Evolutionary conservation across 208 protist species (phyloP).

Genomic region (Acanthamoeba sp.): DNA sequence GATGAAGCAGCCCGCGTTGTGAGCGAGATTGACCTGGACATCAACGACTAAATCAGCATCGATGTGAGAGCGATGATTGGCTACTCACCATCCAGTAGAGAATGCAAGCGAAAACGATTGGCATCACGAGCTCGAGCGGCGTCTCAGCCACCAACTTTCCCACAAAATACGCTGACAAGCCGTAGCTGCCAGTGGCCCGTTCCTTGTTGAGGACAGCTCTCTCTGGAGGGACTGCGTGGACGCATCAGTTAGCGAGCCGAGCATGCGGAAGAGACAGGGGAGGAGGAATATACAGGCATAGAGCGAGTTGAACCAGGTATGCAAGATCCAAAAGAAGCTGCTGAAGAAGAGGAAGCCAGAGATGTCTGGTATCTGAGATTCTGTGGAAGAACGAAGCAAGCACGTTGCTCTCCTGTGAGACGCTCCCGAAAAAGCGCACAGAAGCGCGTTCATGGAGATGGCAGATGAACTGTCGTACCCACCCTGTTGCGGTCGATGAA

Average conservation of each 20-base stretch:
- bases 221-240: slow-evolving; percentile 21
- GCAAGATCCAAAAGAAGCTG: slow-evolving; percentile 60
- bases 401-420: too few relatives aligned
- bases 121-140: slow-evolving; percentile 62
- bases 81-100: slow-evolving; percentile 72
- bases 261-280: neutral
- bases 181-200: neutral
- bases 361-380: too few relatives aligned
- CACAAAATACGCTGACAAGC: slow-evolving; percentile 58
- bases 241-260: neutral
- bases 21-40: neutral
- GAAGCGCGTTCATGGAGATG: too few relatives aligned
- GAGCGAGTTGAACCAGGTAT: slow-evolving; percentile 56
- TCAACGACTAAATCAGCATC: neutral
- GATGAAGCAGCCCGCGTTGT: slow-evolving; percentile 11
- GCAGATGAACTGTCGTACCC: too few relatives aligned
- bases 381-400: too few relatives aligned
- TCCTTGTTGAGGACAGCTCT: slow-evolving; percentile 25
- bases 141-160: slow-evolving; percentile 27
- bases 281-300: neutral
- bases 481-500: too few relatives aligned
- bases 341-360: slow-evolving; percentile 63
- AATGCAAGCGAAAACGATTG: slow-evolving; percentile 37
- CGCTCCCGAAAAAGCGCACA: too few relatives aligned
- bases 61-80: neutral